phyloP scores from a whole-genome alignment of 2,329 filamentous ascomycete genomes.

The Aspergillus eucalypticola region DNA sequence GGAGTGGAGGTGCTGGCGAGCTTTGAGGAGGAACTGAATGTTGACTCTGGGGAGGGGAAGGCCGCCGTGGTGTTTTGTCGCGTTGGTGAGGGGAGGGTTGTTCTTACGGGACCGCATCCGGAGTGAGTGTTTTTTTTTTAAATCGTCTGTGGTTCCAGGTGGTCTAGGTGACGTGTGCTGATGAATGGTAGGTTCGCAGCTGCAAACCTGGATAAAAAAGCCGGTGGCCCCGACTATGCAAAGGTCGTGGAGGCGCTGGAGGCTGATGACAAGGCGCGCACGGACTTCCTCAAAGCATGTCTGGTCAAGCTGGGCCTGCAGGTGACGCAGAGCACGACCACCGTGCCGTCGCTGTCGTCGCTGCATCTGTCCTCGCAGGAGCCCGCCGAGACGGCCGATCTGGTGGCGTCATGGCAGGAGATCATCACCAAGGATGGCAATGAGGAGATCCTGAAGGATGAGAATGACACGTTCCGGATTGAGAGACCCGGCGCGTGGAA shows the following conservation, averaged over 20 bases:
- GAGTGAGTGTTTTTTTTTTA: slow-evolving; percentile 61
- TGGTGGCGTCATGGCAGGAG: slow-evolving; percentile 64
- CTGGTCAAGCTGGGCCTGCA: slow-evolving; percentile 79
- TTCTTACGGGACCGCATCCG: slow-evolving; percentile 87
- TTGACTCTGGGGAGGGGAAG: slow-evolving; percentile 70
- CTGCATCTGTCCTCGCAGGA: slow-evolving; percentile 76
- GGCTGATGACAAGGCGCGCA: slow-evolving; percentile 68
- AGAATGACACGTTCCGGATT: slow-evolving; percentile 79
- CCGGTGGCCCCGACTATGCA: slow-evolving; percentile 68
- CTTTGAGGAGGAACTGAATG: slow-evolving; percentile 72
- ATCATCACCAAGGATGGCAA: slow-evolving; percentile 66
- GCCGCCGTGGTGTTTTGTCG: slow-evolving; percentile 83
- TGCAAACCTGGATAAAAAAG: slow-evolving; percentile 69
- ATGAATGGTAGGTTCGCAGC: slow-evolving; percentile 69
- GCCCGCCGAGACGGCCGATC: slow-evolving; percentile 65
- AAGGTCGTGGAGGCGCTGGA: slow-evolving; percentile 67
- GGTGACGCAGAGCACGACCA: slow-evolving; percentile 67
- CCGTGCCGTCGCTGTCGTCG: slow-evolving; percentile 75
- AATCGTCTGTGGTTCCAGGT: not conserved
- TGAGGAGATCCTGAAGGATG: slow-evolving; percentile 73
- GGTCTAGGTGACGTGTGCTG: not conserved
- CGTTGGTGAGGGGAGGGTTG: slow-evolving; percentile 73
- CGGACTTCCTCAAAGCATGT: slow-evolving; percentile 75
- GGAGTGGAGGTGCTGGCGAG: slow-evolving; percentile 80
- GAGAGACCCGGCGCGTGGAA: slow-evolving; percentile 66